Percentiles rank a stretch among this genome's conserved stretches.
phyloP scores from a whole-genome alignment of 345 rosid genomes.

The Corymbia maculata region DNA sequence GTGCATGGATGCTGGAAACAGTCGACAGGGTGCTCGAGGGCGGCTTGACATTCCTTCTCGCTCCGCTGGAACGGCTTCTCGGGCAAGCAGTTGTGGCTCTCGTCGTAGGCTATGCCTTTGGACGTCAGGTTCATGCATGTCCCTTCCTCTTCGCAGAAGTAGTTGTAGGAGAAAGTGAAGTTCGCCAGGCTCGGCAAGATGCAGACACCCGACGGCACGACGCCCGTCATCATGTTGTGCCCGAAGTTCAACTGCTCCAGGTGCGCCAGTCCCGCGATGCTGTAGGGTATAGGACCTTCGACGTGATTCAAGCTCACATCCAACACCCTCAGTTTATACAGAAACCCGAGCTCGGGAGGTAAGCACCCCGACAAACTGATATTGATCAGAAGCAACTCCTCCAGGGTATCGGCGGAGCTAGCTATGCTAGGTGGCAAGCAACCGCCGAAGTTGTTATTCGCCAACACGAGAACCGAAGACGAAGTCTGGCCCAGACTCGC shows the following conservation, averaged over 20 bases:
- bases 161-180: slow-evolving; percentile 66
- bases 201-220: slow-evolving; percentile 62
- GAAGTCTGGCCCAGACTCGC: slow-evolving; percentile 26
- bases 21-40: slow-evolving; percentile 60
- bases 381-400: slow-evolving; percentile 69
- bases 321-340: slow-evolving; percentile 61
- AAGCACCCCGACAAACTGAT: slow-evolving; percentile 72
- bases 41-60: slow-evolving; percentile 42
- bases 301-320: slow-evolving; percentile 70
- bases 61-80: slow-evolving; percentile 67
- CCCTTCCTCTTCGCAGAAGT: slow-evolving; percentile 77
- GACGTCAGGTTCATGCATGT: slow-evolving; percentile 59
- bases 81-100: slow-evolving; percentile 67
- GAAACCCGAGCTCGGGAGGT: slow-evolving; percentile 78
- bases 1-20: slow-evolving; percentile 40
- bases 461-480: slow-evolving; percentile 68
- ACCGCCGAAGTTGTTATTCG: slow-evolving; percentile 74
- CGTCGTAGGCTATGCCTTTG: slow-evolving; percentile 44
- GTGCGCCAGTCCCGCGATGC: slow-evolving; percentile 64
- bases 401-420: slow-evolving; percentile 50
- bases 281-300: slow-evolving; percentile 83
- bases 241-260: slow-evolving; percentile 63
- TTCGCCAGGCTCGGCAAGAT: slow-evolving; percentile 51
- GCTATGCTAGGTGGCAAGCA: slow-evolving; percentile 73
- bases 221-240: slow-evolving; percentile 65